phyloP scores from a whole-genome alignment of 805 yeast species.

The Wickerhamomyces hampshirensis region DNA sequence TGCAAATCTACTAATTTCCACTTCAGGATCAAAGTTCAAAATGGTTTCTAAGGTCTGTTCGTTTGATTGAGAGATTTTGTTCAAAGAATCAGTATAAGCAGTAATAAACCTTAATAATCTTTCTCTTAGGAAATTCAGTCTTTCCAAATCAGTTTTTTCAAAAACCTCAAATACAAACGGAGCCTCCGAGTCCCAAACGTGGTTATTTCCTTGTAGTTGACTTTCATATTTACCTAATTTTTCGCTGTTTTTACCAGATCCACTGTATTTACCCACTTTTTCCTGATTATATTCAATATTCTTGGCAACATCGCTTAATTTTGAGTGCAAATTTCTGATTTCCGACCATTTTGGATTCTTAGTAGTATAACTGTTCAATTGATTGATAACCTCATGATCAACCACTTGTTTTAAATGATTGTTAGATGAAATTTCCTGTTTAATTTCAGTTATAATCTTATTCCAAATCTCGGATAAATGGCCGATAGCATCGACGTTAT shows the following conservation, averaged over 20 bases:
- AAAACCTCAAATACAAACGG: slow-evolving; percentile 72
- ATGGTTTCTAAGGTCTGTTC: slow-evolving; percentile 65
- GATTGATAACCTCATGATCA: slow-evolving; percentile 51
- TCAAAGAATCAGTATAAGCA: slow-evolving; percentile 49
- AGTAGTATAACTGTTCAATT: slow-evolving; percentile 47
- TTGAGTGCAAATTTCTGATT: slow-evolving; percentile 41
- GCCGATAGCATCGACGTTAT: slow-evolving; percentile 44
- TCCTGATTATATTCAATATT: slow-evolving; percentile 36
- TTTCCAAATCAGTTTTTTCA: slow-evolving; percentile 63
- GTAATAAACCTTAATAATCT: slow-evolving; percentile 63
- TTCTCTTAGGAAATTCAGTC: slow-evolving; percentile 59
- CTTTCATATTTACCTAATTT: slow-evolving; percentile 31
- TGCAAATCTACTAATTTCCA: slow-evolving; percentile 56
- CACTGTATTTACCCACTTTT: slow-evolving; percentile 33
- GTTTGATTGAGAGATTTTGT: slow-evolving; percentile 39
- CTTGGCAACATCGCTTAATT: slow-evolving; percentile 39
- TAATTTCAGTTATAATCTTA: slow-evolving; percentile 34
- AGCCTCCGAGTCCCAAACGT: slow-evolving; percentile 73
- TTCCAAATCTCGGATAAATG: slow-evolving; percentile 40
- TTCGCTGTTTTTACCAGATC: slow-evolving; percentile 18
- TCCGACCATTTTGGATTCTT: slow-evolving; percentile 53
- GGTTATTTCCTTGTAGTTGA: slow-evolving; percentile 41
- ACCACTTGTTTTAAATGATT: slow-evolving; percentile 42
- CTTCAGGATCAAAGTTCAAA: slow-evolving; percentile 56
- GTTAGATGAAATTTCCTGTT: slow-evolving; percentile 44